Percentiles rank a stretch among this genome's conserved stretches.
phyloP scores from a whole-genome alignment of 192 early-diverging fungal species.

The Umbelopsis ramanniana region DNA sequence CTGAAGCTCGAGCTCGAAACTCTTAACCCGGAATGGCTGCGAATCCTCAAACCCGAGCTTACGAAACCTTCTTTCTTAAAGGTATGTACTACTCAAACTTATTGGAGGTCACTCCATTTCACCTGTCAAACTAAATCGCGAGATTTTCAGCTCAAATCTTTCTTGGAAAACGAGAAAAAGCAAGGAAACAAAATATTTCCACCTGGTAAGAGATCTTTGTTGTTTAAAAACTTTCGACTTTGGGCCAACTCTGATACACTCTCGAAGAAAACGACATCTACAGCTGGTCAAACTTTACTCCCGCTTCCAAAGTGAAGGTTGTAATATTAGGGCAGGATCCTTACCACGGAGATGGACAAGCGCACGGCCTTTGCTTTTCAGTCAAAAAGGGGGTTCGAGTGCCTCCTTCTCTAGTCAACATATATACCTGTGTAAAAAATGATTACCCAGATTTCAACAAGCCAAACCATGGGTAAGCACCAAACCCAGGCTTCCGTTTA shows the following conservation, averaged over 20 bases:
- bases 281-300: constrained; percentile 80
- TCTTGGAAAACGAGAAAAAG: constrained; percentile 60
- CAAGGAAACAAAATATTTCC: constrained; percentile 72
- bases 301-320: constrained; percentile 70
- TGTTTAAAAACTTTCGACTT: not conserved
- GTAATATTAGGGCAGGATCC: constrained; percentile 97
- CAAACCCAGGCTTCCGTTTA: not conserved
- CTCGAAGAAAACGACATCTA: constrained; percentile 68
- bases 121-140: not conserved
- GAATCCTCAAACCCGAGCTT: constrained; percentile 60
- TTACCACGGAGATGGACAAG: constrained; percentile 70
- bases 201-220: constrained; percentile 35
- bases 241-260: not conserved
- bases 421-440: constrained; percentile 77
- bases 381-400: constrained; percentile 73
- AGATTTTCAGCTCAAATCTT: constrained; percentile 64
- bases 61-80: constrained; percentile 63
- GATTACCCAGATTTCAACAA: constrained; percentile 73
- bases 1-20: constrained; percentile 67
- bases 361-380: constrained; percentile 93
- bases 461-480: constrained; percentile 71
- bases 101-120: not conserved
- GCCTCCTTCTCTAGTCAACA: constrained; percentile 92
- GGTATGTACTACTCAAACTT: constrained; percentile 32
- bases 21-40: constrained; percentile 77